Percentiles rank a stretch among this genome's conserved stretches.
Evolutionary conservation across 2,329 filamentous ascomycete species (phyloP).

Genomic region (Diplodia sapinea): DNA sequence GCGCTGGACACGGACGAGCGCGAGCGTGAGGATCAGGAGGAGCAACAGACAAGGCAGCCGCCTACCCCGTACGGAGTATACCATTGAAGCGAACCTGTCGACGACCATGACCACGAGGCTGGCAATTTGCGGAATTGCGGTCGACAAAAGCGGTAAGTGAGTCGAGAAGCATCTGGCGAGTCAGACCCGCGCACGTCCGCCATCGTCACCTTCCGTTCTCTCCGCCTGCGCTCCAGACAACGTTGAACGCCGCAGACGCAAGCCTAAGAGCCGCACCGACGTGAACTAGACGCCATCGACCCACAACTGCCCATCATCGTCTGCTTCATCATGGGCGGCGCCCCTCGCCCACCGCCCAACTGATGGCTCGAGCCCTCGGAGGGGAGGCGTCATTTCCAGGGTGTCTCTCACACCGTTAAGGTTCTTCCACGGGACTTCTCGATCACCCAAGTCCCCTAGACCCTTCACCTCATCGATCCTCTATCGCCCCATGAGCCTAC

Average conservation of each 20-base stretch:
- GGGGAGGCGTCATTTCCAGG: slow-evolving; percentile 26
- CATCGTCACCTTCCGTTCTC: slow-evolving; percentile 14
- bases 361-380: slow-evolving; percentile 16
- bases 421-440: slow-evolving; percentile 31
- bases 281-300: slow-evolving; percentile 10
- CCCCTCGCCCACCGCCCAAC: slow-evolving; percentile 14
- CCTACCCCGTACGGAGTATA: slow-evolving; percentile 14
- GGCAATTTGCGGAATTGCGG: slow-evolving; percentile 5
- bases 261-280: slow-evolving; percentile 23
- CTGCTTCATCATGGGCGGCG: slow-evolving; percentile 8
- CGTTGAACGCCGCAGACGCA: slow-evolving; percentile 24
- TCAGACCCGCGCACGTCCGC: background rate
- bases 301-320: slow-evolving; percentile 22
- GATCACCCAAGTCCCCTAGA: slow-evolving; percentile 2
- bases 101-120: background rate
- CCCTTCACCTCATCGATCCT: slow-evolving; percentile 8
- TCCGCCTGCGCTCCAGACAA: slow-evolving; percentile 5
- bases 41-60: slow-evolving; percentile 2
- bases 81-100: background rate
- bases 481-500: slow-evolving; percentile 11
- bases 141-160: slow-evolving; percentile 9
- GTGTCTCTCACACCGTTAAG: slow-evolving; percentile 24
- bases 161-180: slow-evolving; percentile 18
- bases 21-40: slow-evolving; percentile 27
- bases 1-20: slow-evolving; percentile 13